These are phyloP conservation scores for Podaxis rugospora DNA, from an alignment of 768 basidiomycete genomes.

Conservation along the genomic window DNA sequence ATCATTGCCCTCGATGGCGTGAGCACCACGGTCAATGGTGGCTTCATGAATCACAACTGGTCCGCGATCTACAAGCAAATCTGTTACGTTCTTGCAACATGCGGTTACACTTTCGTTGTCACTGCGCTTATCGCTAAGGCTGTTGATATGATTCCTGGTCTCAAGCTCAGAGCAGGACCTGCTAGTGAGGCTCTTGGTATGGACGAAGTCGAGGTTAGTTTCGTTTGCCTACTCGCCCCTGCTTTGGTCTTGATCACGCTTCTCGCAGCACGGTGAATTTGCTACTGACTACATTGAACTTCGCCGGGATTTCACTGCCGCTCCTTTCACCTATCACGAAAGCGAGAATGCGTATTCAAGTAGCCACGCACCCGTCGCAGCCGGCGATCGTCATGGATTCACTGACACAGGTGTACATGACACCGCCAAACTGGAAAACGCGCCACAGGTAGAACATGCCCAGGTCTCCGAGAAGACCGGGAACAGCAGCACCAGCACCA, in stretches of 20 bases:
- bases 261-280: slow-evolving; percentile 58
- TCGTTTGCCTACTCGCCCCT: background rate
- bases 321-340: slow-evolving; percentile 30
- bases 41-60: slow-evolving; percentile 75
- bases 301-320: slow-evolving; percentile 60
- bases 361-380: slow-evolving; percentile 22
- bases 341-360: slow-evolving; percentile 5
- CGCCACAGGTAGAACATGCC: background rate
- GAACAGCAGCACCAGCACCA: background rate
- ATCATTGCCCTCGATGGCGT: slow-evolving; percentile 70
- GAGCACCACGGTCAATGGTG: slow-evolving; percentile 47
- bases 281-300: slow-evolving; percentile 68
- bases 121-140: slow-evolving; percentile 58
- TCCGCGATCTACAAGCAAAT: slow-evolving; percentile 80
- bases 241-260: background rate
- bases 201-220: slow-evolving; percentile 66
- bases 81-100: slow-evolving; percentile 54
- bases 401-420: slow-evolving; percentile 22
- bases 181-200: slow-evolving; percentile 61
- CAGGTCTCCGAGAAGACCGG: background rate
- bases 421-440: slow-evolving; percentile 3
- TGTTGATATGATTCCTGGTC: slow-evolving; percentile 54
- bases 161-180: slow-evolving; percentile 47
- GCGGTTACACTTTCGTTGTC: slow-evolving; percentile 55
- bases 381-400: slow-evolving; percentile 36